These are phyloP conservation scores for Saturnispora kantuleensis DNA, from an alignment of 805 yeast genomes.

Conservation along the genomic window DNA sequence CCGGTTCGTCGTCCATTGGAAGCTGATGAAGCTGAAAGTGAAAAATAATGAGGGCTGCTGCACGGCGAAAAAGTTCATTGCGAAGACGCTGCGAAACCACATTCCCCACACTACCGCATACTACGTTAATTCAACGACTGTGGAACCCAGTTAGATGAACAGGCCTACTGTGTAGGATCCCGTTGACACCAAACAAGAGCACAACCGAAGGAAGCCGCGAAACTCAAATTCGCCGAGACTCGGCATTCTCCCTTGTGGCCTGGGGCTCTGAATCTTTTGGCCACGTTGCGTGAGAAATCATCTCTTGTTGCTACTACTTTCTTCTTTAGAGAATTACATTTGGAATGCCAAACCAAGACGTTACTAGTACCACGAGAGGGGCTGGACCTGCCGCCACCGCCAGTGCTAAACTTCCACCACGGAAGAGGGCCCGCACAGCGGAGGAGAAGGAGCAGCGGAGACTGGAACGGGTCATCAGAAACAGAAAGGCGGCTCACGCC, in stretches of 20 bases:
- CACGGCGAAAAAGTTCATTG: neutral
- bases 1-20: slow-evolving; percentile 14
- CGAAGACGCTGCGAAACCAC: neutral
- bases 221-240: too few relatives aligned
- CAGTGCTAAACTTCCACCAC: slow-evolving; percentile 56
- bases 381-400: neutral
- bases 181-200: too few relatives aligned
- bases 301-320: too few relatives aligned
- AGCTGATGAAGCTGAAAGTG: neutral
- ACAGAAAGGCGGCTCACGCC: slow-evolving; percentile 95
- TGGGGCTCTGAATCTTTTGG: too few relatives aligned
- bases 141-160: too few relatives aligned
- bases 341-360: slow-evolving; percentile 2
- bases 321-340: too few relatives aligned
- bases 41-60: neutral
- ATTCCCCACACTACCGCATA: too few relatives aligned
- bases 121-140: too few relatives aligned
- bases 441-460: slow-evolving; percentile 97
- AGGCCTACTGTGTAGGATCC: too few relatives aligned
- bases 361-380: neutral
- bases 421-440: slow-evolving; percentile 92
- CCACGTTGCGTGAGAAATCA: too few relatives aligned
- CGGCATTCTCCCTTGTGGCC: too few relatives aligned
- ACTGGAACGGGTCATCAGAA: slow-evolving; percentile 83
- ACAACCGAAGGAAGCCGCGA: too few relatives aligned